A percentile compares a stretch with the other conserved stretches of the same genome.
Evolutionary conservation across 2,329 filamentous ascomycete genomes (phyloP).

Genomic region (Penicillium sp.): DNA sequence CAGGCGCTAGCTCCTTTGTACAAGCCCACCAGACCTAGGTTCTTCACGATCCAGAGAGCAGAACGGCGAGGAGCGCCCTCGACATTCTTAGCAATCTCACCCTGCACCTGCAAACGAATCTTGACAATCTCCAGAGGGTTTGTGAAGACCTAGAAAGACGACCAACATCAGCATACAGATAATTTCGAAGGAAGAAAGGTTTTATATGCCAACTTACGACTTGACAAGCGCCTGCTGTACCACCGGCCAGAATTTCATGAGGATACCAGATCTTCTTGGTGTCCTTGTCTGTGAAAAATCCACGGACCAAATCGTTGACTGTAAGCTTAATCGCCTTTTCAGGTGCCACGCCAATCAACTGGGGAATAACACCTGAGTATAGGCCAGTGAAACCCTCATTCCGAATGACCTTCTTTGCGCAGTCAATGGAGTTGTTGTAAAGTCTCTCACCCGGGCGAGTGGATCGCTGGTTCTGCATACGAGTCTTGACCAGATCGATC

Average conservation of each 20-base stretch:
- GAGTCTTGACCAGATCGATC: constrained; percentile 96
- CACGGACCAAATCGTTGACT: constrained; percentile 89
- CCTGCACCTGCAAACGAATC: constrained; percentile 95
- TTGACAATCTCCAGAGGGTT: constrained; percentile 99
- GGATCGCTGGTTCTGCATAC: constrained; percentile 94
- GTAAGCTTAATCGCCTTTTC: constrained; percentile 99
- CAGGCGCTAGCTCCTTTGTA: constrained; percentile 97
- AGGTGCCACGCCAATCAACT: constrained; percentile 95
- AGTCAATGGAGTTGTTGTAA: constrained; percentile 97
- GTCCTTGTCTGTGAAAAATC: constrained; percentile 68
- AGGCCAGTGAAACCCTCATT: constrained; percentile 88
- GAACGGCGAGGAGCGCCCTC: constrained; percentile 82
- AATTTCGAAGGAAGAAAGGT: not conserved
- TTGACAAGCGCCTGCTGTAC: constrained; percentile 86
- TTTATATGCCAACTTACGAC: constrained; percentile 64
- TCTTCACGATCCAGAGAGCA: constrained; percentile 95
- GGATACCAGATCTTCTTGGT: constrained; percentile 67
- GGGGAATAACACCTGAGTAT: constrained; percentile 91
- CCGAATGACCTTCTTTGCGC: constrained; percentile 84
- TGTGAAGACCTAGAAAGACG: constrained; percentile 70
- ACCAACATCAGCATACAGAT: constrained; percentile 1
- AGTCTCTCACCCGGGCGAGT: constrained; percentile 77
- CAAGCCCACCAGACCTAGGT: constrained; percentile 86
- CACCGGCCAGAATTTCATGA: constrained; percentile 82
- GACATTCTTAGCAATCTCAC: constrained; percentile 84